Percentiles rank a stretch among this genome's conserved stretches.
These are phyloP conservation scores for Ceratobasidium sp. DNA, from an alignment of 1,284 basidiomycete species.

Conservation along the genomic window DNA sequence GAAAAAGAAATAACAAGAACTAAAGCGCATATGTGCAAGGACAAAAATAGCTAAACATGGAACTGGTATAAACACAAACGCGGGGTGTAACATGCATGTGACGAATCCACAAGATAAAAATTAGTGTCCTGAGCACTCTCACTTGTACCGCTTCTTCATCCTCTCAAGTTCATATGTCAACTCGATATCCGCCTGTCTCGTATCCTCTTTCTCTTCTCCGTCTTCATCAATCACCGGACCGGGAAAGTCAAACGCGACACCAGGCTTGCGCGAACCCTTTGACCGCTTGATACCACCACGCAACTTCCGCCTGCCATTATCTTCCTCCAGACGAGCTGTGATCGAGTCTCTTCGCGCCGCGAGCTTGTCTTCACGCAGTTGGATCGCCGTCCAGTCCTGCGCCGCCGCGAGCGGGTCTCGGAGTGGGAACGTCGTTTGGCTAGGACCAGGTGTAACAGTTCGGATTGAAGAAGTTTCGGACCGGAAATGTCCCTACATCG, in stretches of 20 bases:
- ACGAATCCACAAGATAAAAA: constrained; percentile 25
- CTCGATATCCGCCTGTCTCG: constrained; percentile 30
- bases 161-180: constrained; percentile 39
- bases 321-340: background rate
- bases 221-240: constrained; percentile 24
- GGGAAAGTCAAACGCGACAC: constrained; percentile 39
- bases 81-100: constrained; percentile 6
- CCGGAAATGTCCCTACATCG: constrained; percentile 23
- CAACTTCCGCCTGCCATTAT: background rate
- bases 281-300: constrained; percentile 21
- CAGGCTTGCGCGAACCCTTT: constrained; percentile 29
- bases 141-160: constrained; percentile 40
- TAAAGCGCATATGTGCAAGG: constrained; percentile 28
- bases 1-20: constrained; percentile 28
- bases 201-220: constrained; percentile 22
- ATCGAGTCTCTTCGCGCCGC: constrained; percentile 7
- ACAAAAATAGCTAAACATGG: constrained; percentile 33
- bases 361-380: constrained; percentile 30
- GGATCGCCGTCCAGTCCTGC: constrained; percentile 17
- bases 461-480: constrained; percentile 40
- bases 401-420: constrained; percentile 27
- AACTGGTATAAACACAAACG: constrained; percentile 6
- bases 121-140: constrained; percentile 2
- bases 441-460: constrained; percentile 26
- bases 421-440: constrained; percentile 17